phyloP scores from a whole-genome alignment of 2,329 filamentous ascomycete species.

The Parastagonospora nodorum region DNA sequence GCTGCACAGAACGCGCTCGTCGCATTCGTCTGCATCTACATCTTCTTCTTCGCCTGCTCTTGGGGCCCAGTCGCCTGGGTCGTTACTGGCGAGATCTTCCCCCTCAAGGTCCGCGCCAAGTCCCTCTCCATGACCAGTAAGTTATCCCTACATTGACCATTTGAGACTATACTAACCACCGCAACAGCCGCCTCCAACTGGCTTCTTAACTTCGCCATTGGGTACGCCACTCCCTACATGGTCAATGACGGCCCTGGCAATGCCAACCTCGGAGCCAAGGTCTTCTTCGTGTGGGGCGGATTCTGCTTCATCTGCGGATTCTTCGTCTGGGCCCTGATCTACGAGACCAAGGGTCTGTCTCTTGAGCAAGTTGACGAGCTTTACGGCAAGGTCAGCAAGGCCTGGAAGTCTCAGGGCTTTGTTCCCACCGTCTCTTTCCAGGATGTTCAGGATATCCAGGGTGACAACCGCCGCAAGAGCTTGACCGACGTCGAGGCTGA shows the following conservation, averaged over 20 bases:
- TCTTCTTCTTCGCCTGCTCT: conserved; percentile 79
- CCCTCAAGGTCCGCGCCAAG: conserved; percentile 55
- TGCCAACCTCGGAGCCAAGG: conserved; percentile 64
- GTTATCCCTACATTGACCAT: not conserved
- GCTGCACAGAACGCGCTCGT: conserved; percentile 48
- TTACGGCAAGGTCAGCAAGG: conserved; percentile 72
- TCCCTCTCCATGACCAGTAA: conserved; percentile 55
- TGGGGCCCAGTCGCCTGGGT: conserved; percentile 80
- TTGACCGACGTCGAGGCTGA: conserved; percentile 39
- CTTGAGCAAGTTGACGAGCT: conserved; percentile 81
- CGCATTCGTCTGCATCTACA: conserved; percentile 66
- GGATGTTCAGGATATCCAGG: conserved; percentile 37
- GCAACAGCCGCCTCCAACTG: conserved; percentile 56
- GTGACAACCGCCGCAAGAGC: conserved; percentile 35
- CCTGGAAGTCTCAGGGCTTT: conserved; percentile 72
- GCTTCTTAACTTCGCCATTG: conserved; percentile 58
- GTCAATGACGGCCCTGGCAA: conserved; percentile 62
- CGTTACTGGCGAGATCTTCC: conserved; percentile 50
- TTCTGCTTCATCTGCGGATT: conserved; percentile 60
- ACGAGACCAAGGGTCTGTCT: conserved; percentile 77
- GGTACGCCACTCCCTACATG: conserved; percentile 71
- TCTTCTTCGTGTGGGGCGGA: conserved; percentile 62
- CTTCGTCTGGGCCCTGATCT: conserved; percentile 77
- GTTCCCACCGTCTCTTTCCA: conserved; percentile 57
- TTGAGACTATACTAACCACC: not conserved